Percentiles rank a stretch among this genome's conserved stretches.
These are phyloP conservation scores for Entrophospora sp. DNA, from an alignment of 192 early-diverging fungal species.

Conservation along the genomic window DNA sequence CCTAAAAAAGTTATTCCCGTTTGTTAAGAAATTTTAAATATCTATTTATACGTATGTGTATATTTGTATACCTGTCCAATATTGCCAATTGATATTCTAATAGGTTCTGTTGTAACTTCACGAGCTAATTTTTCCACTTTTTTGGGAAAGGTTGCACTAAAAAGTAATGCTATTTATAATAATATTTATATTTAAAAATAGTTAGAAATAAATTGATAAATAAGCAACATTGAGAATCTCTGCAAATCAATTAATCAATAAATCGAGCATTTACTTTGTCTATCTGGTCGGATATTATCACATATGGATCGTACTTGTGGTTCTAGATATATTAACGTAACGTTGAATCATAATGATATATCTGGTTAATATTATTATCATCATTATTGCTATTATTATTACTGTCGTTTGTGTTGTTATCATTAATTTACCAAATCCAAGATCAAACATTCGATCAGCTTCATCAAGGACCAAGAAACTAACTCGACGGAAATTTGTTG, in stretches of 20 bases:
- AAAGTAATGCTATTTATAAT: constrained; percentile 64
- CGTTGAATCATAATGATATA: too few species aligned
- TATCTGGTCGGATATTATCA: constrained; percentile 70
- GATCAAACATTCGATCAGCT: constrained; percentile 94
- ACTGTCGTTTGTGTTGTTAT: too few species aligned
- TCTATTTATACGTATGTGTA: too few species aligned
- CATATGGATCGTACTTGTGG: constrained; percentile 73
- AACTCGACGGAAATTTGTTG: constrained; percentile 69
- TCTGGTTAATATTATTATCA: too few species aligned
- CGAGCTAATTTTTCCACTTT: constrained; percentile 61
- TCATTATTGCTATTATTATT: too few species aligned
- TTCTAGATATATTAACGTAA: constrained; percentile 30
- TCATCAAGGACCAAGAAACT: constrained; percentile 90
- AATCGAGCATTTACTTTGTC: constrained; percentile 48
- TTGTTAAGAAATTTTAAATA: neutral
- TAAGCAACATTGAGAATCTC: too few species aligned
- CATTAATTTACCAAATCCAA: constrained; percentile 80
- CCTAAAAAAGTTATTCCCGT: constrained; percentile 19
- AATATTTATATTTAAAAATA: too few species aligned
- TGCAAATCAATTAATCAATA: too few species aligned
- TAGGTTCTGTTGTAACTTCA: constrained; percentile 60
- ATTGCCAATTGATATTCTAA: constrained; percentile 65
- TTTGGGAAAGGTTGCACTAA: constrained; percentile 73
- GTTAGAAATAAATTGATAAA: neutral
- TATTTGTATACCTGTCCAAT: constrained; percentile 50